phyloP scores from a whole-genome alignment of 371 early-diverging fungal species.

The Mortierella sp. region DNA sequence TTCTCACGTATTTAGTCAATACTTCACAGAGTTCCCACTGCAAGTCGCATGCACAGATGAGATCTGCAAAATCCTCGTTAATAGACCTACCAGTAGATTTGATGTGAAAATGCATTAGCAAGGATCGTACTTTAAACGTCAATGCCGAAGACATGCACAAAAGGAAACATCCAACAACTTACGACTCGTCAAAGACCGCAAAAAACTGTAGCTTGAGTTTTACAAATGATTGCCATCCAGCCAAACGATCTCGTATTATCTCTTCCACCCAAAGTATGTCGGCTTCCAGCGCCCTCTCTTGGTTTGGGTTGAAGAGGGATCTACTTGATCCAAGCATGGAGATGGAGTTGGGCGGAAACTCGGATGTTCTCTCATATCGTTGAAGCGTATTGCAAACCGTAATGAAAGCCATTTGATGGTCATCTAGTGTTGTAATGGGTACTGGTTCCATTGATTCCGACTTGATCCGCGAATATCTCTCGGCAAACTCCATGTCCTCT shows the following conservation, averaged over 20 bases:
- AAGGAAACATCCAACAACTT: slow-evolving; percentile 12
- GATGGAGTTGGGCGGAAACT: slow-evolving; percentile 10
- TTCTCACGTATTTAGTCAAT: slow-evolving; percentile 15
- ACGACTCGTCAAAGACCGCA: slow-evolving; percentile 37
- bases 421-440: background rate
- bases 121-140: too few species aligned
- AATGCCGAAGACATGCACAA: too few species aligned
- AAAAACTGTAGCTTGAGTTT: slow-evolving; percentile 51
- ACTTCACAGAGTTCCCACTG: slow-evolving; percentile 41
- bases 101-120: background rate
- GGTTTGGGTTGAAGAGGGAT: background rate
- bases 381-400: slow-evolving; percentile 30
- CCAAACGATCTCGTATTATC: slow-evolving; percentile 5
- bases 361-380: slow-evolving; percentile 11
- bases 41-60: slow-evolving; percentile 22
- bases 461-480: background rate
- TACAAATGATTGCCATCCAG: slow-evolving; percentile 47
- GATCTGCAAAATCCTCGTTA: slow-evolving; percentile 30
- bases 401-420: slow-evolving; percentile 27
- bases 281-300: slow-evolving; percentile 1
- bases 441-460: background rate
- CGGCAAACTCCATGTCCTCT: slow-evolving; percentile 3
- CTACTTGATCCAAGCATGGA: background rate
- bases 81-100: slow-evolving; percentile 17
- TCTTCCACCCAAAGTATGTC: slow-evolving; percentile 34